Conservation (phyloP, 805 yeast species). For the Starmerella stigmatis region DNA sequence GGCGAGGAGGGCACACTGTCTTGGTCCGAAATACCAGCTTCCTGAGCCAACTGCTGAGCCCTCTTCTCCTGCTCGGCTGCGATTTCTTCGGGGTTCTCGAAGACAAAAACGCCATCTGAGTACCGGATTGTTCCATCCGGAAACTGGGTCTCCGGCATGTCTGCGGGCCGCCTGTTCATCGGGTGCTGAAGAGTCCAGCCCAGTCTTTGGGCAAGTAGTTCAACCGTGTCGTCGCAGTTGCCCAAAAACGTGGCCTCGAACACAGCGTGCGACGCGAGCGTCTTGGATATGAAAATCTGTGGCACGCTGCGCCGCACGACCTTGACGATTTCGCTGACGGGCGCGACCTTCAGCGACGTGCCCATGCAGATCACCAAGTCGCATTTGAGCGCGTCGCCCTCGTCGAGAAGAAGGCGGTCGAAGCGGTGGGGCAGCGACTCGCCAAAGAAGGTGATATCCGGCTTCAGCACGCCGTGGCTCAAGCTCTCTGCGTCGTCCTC, state of each 20-base stretch:
- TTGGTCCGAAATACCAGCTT: no score
- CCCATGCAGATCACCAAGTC: constrained; percentile 80
- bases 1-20: no score
- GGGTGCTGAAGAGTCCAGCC: constrained; percentile 53
- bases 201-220: constrained; percentile 47
- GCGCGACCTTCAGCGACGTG: constrained; percentile 84
- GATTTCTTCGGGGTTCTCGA: constrained; percentile 13
- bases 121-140: constrained; percentile 25
- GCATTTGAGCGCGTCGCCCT: constrained; percentile 53
- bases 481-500: constrained; percentile 26
- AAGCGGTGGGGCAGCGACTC: constrained; percentile 66
- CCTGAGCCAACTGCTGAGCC: no score
- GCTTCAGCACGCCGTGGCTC: constrained; percentile 76
- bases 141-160: constrained; percentile 17
- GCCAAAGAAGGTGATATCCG: constrained; percentile 87
- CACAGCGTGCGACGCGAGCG: constrained; percentile 61
- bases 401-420: constrained; percentile 39
- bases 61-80: constrained; percentile 3
- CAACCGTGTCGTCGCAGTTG: constrained; percentile 71
- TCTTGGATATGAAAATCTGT: constrained; percentile 68
- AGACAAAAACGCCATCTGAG: constrained; percentile 25
- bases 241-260: constrained; percentile 74
- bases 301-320: constrained; percentile 64
- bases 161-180: constrained; percentile 33
- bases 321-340: constrained; percentile 81